Base-by-base conservation (phyloP, 2,329 filamentous ascomycete species). In the Penicillium vulpinum region DNA sequence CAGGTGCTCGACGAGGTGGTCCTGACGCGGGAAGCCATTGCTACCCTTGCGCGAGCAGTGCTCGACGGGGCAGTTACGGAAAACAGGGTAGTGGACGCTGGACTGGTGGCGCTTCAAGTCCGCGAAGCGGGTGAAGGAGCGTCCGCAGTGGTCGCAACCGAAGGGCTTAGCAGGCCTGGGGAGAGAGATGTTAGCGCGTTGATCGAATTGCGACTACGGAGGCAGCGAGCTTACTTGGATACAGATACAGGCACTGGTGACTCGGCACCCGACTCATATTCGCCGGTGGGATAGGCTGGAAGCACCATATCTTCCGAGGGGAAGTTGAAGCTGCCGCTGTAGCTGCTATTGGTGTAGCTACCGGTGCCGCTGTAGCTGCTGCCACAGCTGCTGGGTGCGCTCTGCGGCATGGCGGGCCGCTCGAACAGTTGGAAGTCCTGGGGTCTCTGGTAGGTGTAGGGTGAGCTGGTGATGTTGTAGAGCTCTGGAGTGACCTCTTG, bases 1-100 rank as follows among this genome's bases (percentile, higher is more conserved):
- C 51, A 82, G 67, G 67, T 87, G 84, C 64, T 86, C 84, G 38
- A 76, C 76, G 39, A 85, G 73, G 64, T 86, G 84, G 63, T 87
- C 84, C 51, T 78, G 75, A 6, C 84, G 76, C 5, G 80, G 80
- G 63, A 86, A 86, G 0, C 83, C 83, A 57, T 77, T 72, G 39
- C 60, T 65, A 5, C 75, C 76, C 62, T 80, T 81, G 16, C 80
- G 76, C 39, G 70, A 67, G 63, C 81, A 83, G 39, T 73, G 69
- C 2, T 68, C 65, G 28, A 73, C 68, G 1, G 75, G 72, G 62
- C 81, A 83, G 55, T 81, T 75, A 47, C 76, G 70, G 58, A 72
- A 71, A 13, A 73, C 64, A 6, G 75, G 75, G 51, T 73, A 72
- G 62, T 83, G 81, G 15, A 78, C 76, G 46, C 74, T 78, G n/a